phyloP scores from a whole-genome alignment of 2,329 filamentous ascomycete species.

The Verticillium klebahnii region DNA sequence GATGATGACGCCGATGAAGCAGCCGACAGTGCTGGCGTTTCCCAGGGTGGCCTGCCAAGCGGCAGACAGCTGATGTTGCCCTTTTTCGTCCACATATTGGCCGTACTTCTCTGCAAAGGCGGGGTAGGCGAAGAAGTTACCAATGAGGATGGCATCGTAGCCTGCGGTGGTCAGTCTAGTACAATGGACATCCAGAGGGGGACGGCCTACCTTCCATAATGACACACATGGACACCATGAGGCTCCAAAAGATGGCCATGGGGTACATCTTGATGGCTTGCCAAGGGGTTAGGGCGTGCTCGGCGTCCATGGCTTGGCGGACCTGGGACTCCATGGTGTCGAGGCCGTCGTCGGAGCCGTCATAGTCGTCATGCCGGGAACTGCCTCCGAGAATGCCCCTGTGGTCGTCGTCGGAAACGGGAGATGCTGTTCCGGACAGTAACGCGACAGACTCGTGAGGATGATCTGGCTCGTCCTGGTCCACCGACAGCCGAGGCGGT shows the following conservation, averaged over 20 bases:
- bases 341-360: background rate
- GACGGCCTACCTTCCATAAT: constrained; percentile 22
- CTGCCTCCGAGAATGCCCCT: background rate
- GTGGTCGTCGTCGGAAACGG: background rate
- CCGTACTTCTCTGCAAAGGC: constrained; percentile 24
- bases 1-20: constrained; percentile 39
- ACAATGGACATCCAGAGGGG: background rate
- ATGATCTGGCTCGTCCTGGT: background rate
- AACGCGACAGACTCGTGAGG: background rate
- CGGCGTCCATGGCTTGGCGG: constrained; percentile 6
- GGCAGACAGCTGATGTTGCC: constrained; percentile 31
- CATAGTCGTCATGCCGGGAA: background rate
- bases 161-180: background rate
- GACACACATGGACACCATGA: constrained; percentile 20
- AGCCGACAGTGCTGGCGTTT: constrained; percentile 36
- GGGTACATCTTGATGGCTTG: constrained; percentile 13
- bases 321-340: constrained; percentile 4
- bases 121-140: constrained; percentile 21
- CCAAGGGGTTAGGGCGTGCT: constrained; percentile 8
- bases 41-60: constrained; percentile 41
- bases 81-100: constrained; percentile 15
- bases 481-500: background rate
- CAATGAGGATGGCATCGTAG: constrained; percentile 14
- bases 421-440: background rate
- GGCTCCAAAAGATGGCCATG: constrained; percentile 20